Evolutionary conservation across 208 protist species (phyloP), one percentile per base, ranked within the genome.

Genomic region (Leishmania mexicana): DNA sequence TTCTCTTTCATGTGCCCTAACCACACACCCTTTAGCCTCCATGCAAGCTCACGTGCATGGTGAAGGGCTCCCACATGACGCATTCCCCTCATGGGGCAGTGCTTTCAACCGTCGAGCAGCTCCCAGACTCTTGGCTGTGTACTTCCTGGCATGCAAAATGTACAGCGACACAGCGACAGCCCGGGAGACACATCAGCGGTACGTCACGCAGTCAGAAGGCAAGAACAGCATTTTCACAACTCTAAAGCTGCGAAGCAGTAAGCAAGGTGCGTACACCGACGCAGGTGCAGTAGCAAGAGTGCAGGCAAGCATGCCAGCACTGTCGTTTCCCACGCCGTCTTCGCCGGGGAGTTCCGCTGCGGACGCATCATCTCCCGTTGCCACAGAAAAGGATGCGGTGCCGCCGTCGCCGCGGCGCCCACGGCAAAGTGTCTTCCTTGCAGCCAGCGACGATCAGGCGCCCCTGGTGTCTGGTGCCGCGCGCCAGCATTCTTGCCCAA

Each of bases 41-140:
- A 35, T 49, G 19, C 53, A 62, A 11, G 31, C 54, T 49, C 58
- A 93, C 91, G 87, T 90, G 89, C 80, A 88, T 86, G 42, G 83
- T 86, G n/a, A 89, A 87, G 71, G 88, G 88, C 42, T 82, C 83
- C 11, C 88, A 70, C 35, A 68, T 87, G 81, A 83, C 89, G 45
- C 80, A 82, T 75, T 76, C 83, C 80, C n/a, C 62, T 86, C 31
- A 77, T 87, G 73, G 58, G 79, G 7, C 81, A 85, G 70, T 83
- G 84, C 21, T 74, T 88, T 31, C 83, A 87, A 71, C 85, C 83
- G 3, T 85, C 85, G 0, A 88, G 90, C 51, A 84, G 83, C 24
- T 49, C 83, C 0, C 0, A 51, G 65, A 4, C 82, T 92, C 5
- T 78, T 92, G n/a, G 51, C 75, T 24, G 87, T 90, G 75, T 90